These are phyloP conservation scores for Hordeum marinum DNA, from an alignment of 176 grass and related monocot species.

Conservation along the genomic window DNA sequence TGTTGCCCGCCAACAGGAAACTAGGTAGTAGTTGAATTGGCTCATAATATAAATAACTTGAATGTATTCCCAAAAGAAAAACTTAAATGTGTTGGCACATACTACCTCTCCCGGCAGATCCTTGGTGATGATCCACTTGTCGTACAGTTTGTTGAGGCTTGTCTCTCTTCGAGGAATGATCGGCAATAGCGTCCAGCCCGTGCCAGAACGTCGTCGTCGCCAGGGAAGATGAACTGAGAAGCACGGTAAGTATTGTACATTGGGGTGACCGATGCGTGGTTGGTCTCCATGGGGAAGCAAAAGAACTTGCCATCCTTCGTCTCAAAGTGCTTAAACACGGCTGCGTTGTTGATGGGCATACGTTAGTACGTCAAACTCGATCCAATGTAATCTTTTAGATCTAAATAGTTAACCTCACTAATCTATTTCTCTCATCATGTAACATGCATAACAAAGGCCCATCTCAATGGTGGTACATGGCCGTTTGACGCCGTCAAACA, in stretches of 20 bases:
- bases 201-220: conserved; percentile 7
- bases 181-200: conserved; percentile 7
- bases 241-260: conserved; percentile 49
- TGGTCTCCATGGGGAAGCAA: conserved; percentile 22
- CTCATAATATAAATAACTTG: too few species aligned
- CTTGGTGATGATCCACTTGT: conserved; percentile 68
- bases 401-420: too few species aligned
- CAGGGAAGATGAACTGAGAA: conserved; percentile 28
- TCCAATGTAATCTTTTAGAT: too few species aligned
- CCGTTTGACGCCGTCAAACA: too few species aligned
- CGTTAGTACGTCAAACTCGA: too few species aligned
- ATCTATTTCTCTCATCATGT: too few species aligned
- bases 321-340: conserved; percentile 40
- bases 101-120: conserved; percentile 51
- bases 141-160: conserved; percentile 24
- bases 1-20: neutral
- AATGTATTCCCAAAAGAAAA: too few species aligned
- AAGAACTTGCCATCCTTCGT: conserved; percentile 36
- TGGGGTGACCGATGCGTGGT: conserved; percentile 5
- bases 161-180: conserved; percentile 29
- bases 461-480: too few species aligned
- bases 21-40: too few species aligned
- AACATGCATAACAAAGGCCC: too few species aligned
- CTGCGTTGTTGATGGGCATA: neutral
- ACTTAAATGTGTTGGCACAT: neutral